phyloP scores from a whole-genome alignment of 495 filamentous ascomycete species.

The Viridothelium virens region DNA sequence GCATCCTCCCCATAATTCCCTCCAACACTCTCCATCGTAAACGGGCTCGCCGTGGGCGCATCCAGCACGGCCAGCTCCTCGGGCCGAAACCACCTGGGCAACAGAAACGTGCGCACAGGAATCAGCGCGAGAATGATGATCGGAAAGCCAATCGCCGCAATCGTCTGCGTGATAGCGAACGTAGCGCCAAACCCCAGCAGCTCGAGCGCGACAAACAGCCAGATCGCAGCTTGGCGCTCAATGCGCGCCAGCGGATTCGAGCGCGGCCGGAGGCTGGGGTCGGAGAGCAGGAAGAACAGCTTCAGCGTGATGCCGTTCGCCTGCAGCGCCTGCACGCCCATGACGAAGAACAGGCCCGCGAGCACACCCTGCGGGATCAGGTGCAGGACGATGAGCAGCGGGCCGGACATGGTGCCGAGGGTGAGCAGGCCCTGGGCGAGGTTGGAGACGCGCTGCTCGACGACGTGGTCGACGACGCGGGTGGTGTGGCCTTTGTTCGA shows the following conservation, averaged over 20 bases:
- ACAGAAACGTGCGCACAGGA: slow-evolving; percentile 63
- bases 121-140: slow-evolving; percentile 75
- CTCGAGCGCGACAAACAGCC: slow-evolving; percentile 70
- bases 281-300: slow-evolving; percentile 64
- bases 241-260: slow-evolving; percentile 54
- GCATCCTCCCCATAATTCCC: slow-evolving; percentile 52
- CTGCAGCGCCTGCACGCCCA: slow-evolving; percentile 62
- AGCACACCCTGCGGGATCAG: slow-evolving; percentile 83
- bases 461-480: slow-evolving; percentile 52
- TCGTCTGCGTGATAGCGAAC: slow-evolving; percentile 93
- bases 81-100: slow-evolving; percentile 60
- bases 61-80: slow-evolving; percentile 69
- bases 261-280: slow-evolving; percentile 54
- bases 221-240: slow-evolving; percentile 50
- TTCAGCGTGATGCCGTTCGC: slow-evolving; percentile 77
- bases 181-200: slow-evolving; percentile 73
- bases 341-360: slow-evolving; percentile 89
- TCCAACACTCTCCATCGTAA: slow-evolving; percentile 79
- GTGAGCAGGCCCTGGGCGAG: slow-evolving; percentile 75
- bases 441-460: slow-evolving; percentile 82
- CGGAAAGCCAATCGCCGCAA: slow-evolving; percentile 87
- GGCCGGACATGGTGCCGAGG: slow-evolving; percentile 80
- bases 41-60: slow-evolving; percentile 52
- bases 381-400: slow-evolving; percentile 71
- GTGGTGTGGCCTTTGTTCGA: slow-evolving; percentile 41